phyloP scores from a whole-genome alignment of 495 filamentous ascomycete species.

The Corynascus novoguineensis region DNA sequence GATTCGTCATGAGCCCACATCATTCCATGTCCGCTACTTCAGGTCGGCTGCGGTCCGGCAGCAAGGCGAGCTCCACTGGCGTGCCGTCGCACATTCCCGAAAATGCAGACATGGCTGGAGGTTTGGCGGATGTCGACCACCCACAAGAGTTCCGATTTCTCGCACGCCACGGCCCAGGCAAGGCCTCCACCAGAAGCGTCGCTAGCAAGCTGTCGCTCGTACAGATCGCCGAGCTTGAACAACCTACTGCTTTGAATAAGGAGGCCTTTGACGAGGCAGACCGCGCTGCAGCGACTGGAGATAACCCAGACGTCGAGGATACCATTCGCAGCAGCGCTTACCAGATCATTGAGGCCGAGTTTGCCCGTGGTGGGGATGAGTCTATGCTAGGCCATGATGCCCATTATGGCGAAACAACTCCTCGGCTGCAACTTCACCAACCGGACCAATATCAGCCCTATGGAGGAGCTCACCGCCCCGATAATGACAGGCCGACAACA shows the following conservation, averaged over 20 bases:
- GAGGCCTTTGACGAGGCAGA: conserved; percentile 45
- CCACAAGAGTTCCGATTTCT: conserved; percentile 34
- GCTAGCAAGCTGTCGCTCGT: conserved; percentile 41
- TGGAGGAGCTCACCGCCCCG: neutral
- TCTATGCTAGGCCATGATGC: conserved; percentile 17
- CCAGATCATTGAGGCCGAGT: conserved; percentile 29
- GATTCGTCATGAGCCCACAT: conserved; percentile 60
- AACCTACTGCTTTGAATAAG: conserved; percentile 37
- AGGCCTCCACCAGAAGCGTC: conserved; percentile 40
- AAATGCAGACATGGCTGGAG: neutral
- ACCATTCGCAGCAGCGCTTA: conserved; percentile 29
- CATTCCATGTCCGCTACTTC: conserved; percentile 54
- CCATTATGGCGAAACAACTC: conserved; percentile 7
- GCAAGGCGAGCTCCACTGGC: conserved; percentile 40
- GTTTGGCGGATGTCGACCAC: conserved; percentile 25
- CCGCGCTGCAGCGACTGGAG: conserved; percentile 23
- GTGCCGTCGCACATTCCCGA: conserved; percentile 10
- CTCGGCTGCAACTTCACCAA: conserved; percentile 30
- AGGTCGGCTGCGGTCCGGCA: conserved; percentile 54
- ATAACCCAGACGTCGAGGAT: conserved; percentile 32
- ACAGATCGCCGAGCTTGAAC: conserved; percentile 43
- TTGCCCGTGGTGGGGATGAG: conserved; percentile 19
- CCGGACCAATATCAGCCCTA: conserved; percentile 23
- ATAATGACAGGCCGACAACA: conserved; percentile 34
- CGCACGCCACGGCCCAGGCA: conserved; percentile 42